phyloP scores from a whole-genome alignment of 1,284 basidiomycete species.

The Sparassis latifolia region DNA sequence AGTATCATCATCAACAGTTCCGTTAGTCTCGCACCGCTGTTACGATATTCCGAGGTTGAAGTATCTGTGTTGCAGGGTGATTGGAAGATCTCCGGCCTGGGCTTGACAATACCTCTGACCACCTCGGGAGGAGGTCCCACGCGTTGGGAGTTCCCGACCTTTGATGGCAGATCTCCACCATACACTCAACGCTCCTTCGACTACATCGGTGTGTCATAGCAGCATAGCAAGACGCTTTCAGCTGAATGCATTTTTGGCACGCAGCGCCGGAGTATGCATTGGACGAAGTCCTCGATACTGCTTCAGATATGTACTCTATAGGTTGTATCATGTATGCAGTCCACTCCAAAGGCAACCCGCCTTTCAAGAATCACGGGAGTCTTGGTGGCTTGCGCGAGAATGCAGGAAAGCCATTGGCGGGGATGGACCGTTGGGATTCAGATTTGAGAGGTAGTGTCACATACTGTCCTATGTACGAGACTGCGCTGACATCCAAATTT shows the following conservation, averaged over 20 bases:
- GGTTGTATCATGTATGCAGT: constrained; percentile 89
- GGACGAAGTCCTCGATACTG: constrained; percentile 80
- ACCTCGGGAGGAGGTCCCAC: constrained; percentile 68
- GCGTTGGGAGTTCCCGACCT: constrained; percentile 85
- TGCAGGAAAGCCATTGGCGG: constrained; percentile 59
- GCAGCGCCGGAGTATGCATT: constrained; percentile 92
- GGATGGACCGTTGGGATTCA: constrained; percentile 55
- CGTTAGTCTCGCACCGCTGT: constrained; percentile 40
- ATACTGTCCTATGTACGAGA: neutral
- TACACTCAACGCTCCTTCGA: constrained; percentile 92
- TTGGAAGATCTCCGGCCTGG: constrained; percentile 95
- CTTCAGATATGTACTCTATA: constrained; percentile 93
- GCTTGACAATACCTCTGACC: constrained; percentile 77
- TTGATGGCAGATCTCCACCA: constrained; percentile 73
- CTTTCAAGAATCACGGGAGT: constrained; percentile 86
- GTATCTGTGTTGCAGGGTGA: constrained; percentile 62
- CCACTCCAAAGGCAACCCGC: constrained; percentile 83
- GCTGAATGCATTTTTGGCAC: neutral
- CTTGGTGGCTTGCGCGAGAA: constrained; percentile 76
- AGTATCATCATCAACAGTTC: constrained; percentile 83
- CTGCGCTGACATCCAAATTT: neutral
- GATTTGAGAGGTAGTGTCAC: constrained; percentile 57
- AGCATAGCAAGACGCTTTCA: neutral
- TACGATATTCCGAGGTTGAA: neutral
- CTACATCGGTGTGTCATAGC: constrained; percentile 68